Percentiles rank a stretch among this genome's conserved stretches.
phyloP scores from a whole-genome alignment of 2,329 filamentous ascomycete genomes.

The Aspergillus persii region DNA sequence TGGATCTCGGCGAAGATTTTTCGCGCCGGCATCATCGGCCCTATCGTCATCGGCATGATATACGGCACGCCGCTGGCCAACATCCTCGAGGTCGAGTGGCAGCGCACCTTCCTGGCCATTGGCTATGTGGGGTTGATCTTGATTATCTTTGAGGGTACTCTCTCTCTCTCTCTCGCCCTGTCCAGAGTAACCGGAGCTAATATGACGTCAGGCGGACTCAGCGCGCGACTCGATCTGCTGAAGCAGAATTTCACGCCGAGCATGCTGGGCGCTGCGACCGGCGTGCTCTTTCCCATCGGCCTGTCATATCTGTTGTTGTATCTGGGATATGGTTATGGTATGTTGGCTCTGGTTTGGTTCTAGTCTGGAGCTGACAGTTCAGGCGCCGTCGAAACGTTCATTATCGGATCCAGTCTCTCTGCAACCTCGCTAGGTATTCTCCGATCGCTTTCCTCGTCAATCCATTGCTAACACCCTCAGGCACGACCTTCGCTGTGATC shows the following conservation, averaged over 20 bases:
- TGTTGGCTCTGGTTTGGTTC: background rate
- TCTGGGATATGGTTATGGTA: constrained; percentile 43
- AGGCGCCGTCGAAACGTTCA: constrained; percentile 11
- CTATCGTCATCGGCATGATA: constrained; percentile 48
- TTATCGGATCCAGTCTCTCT: constrained; percentile 29
- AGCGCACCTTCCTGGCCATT: constrained; percentile 47
- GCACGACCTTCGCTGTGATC: constrained; percentile 33
- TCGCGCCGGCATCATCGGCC: constrained; percentile 48
- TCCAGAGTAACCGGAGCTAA: no score
- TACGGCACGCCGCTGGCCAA: constrained; percentile 48
- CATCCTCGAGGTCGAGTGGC: constrained; percentile 44
- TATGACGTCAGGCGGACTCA: constrained; percentile 40
- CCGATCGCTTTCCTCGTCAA: no score
- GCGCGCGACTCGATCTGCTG: constrained; percentile 47
- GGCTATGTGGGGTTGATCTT: constrained; percentile 51
- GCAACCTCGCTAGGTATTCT: constrained; percentile 26
- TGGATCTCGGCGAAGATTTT: constrained; percentile 43
- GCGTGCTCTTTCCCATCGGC: constrained; percentile 48
- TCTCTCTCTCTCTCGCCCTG: no score
- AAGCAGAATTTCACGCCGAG: constrained; percentile 46
- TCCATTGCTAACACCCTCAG: background rate
- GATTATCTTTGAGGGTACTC: constrained; percentile 46
- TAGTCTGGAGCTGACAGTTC: no score
- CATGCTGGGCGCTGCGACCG: constrained; percentile 42
- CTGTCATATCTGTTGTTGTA: constrained; percentile 46